Base-by-base conservation (phyloP, 345 rosid genomes). In the Eucalyptus curtisii region DNA sequence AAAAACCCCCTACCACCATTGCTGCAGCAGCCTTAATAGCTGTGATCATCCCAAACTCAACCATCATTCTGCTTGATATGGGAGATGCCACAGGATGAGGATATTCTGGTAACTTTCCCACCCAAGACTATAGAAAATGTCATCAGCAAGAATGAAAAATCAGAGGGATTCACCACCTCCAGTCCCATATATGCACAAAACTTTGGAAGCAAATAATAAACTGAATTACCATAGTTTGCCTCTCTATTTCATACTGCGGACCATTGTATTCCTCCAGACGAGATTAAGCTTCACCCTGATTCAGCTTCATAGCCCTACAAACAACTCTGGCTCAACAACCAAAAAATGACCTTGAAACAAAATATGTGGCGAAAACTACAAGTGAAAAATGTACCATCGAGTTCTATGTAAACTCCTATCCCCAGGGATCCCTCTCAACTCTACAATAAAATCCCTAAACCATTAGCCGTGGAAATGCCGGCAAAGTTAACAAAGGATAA, bases 1-100 rank as follows among this genome's bases (percentile, higher is more conserved):
- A 89, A 89, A 96, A 96, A 13, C 98, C 99, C 90, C 99, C 99
- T 89, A 94, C 95, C 48, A 93, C 92, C 90, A 90, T 96, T 89
- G 98, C 97, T 7, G 97, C 98, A 31, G 97, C 95, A 87, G 94
- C 97, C 93, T 96, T 95, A 86, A 94, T 90, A 87, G 98, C 97
- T 44, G 99, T 93, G 88, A 97, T 93, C 98, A 96, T 93, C 87
- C 99, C 99, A 87, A 97, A 93, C 95, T 97, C 99, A 87, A 95
- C 98, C 96, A 95, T 95, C 94, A 96, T 92, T 93, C 98, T 94
- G 92, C 99, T 94, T 84, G 99, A 97, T 91, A 96, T 97, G 81
- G 99, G 94, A 89, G 98, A 97, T 44, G 99, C 99, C 40, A 95
- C 93, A 10, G 96, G 98, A 92, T 95, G 93, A 86, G 98, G 98